Percentiles rank a stretch among this genome's conserved stretches.
Evolutionary conservation across 2,329 filamentous ascomycete species (phyloP).

Genomic region (Whalleya microplaca): DNA sequence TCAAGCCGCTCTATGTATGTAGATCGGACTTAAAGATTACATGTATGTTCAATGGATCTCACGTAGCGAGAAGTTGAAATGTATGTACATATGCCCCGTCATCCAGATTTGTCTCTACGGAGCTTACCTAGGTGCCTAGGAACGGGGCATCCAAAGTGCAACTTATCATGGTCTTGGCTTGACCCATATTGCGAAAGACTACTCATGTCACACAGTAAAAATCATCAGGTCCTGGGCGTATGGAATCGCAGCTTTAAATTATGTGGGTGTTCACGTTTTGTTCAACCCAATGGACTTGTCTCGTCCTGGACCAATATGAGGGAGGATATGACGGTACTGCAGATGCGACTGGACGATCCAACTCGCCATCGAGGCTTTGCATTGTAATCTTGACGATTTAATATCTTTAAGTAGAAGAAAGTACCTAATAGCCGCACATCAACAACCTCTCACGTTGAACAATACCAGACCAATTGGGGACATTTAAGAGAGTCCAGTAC

Average conservation of each 20-base stretch:
- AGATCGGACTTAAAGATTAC: too few species aligned
- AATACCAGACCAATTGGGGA: neutral
- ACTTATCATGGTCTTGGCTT: neutral
- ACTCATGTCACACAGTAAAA: conserved; percentile 18
- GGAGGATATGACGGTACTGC: neutral
- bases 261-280: neutral
- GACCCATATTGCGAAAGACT: conserved; percentile 10
- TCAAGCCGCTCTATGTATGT: too few species aligned
- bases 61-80: too few species aligned
- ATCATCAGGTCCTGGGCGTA: conserved; percentile 3
- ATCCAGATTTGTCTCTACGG: neutral
- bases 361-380: neutral
- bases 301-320: conserved; percentile 3
- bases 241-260: conserved; percentile 6
- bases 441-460: neutral
- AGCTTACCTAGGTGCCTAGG: neutral
- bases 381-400: neutral
- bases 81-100: neutral
- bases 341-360: neutral
- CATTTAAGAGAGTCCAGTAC: too few species aligned
- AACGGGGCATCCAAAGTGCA: neutral
- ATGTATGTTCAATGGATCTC: too few species aligned
- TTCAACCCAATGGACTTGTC: conserved; percentile 5
- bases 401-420: neutral
- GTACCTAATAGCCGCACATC: neutral